Evolutionary conservation across 768 basidiomycete species (phyloP), one percentile per base, ranked within the genome.

Genomic region (Russula abietina): DNA sequence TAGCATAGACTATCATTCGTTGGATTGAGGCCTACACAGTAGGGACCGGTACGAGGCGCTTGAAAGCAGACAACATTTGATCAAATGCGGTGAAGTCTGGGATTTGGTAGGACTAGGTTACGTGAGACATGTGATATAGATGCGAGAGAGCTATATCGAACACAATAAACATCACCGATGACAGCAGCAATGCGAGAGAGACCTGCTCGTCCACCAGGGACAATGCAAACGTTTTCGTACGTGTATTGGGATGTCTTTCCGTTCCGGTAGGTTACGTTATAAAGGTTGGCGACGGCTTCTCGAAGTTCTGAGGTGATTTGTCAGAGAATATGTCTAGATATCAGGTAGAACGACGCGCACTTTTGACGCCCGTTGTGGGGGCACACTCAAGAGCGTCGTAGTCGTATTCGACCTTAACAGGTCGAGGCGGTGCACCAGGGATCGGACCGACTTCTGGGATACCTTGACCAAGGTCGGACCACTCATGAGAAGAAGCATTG

Each of bases 41-140:
- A 4, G 93, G 93, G 36, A 96, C 90, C 5, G 93, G 93, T 26
- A 96, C 87, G 38, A 96, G 83, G 52, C 93, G 82, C 72, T 85
- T 92, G 79, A 96, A 96, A 0, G 89, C 90, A 60, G 87, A 84
- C 57, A 91, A 76, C 30, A 91, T 83, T 75, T 91, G 89, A 73
- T 90, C 89, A 63, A 91, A 91, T 14, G 89, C 89, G 11, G 93
- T 94, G 72, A 94, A 95, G 71, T 95, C 93, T 2, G 93, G 93
- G 39, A 95, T 81, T 74, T 93, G 92, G 73, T 93, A 95, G 14
- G 88, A 88, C 84, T 91, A 56, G 24, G 26, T 66, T 22, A 65
- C 69, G 52, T 36, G 38, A 39, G 36, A 57, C 16, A 55, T 26
- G 38, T 57, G 50, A 50, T 61, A 17, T 59, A 61, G 53, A 48